phyloP scores from a whole-genome alignment of 768 basidiomycete species.

The Megacollybia marginata region DNA sequence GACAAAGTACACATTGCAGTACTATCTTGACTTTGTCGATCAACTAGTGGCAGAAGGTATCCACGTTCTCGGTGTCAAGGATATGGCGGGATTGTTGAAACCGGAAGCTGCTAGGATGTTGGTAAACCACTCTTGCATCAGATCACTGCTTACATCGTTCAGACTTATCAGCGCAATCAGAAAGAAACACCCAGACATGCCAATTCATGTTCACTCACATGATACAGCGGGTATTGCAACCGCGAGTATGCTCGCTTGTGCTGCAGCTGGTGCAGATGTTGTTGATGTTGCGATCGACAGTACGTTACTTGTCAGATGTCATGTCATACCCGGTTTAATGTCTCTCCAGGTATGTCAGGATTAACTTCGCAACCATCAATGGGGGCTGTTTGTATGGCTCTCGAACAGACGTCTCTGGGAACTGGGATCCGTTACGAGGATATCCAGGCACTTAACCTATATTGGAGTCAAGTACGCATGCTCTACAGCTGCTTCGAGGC shows the following conservation, averaged over 20 bases:
- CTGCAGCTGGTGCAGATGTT: slow-evolving; percentile 96
- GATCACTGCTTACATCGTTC: slow-evolving; percentile 2
- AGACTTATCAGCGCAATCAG: slow-evolving; percentile 93
- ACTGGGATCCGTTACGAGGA: slow-evolving; percentile 96
- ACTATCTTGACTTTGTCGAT: slow-evolving; percentile 94
- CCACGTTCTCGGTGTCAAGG: slow-evolving; percentile 96
- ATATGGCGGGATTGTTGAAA: slow-evolving; percentile 97
- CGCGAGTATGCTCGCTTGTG: slow-evolving; percentile 95
- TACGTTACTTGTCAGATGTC: slow-evolving; percentile 28
- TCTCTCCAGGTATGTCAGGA: slow-evolving; percentile 83
- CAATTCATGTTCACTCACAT: slow-evolving; percentile 99
- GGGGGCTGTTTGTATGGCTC: slow-evolving; percentile 92
- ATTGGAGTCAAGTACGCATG: slow-evolving; percentile 96
- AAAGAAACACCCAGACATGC: slow-evolving; percentile 92
- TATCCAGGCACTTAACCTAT: slow-evolving; percentile 93
- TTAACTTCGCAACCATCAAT: slow-evolving; percentile 98
- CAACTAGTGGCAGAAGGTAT: slow-evolving; percentile 92
- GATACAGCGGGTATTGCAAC: slow-evolving; percentile 98
- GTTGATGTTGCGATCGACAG: slow-evolving; percentile 99
- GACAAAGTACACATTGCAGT: slow-evolving; percentile 94
- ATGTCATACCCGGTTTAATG: slow-evolving; percentile 8
- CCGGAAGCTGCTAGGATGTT: slow-evolving; percentile 89
- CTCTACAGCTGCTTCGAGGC: slow-evolving; percentile 98
- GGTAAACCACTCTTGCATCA: slow-evolving; percentile 18
- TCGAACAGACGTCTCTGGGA: slow-evolving; percentile 90